These are phyloP conservation scores for Trypanosoma boissoni DNA, from an alignment of 208 protist species.

Conservation along the genomic window DNA sequence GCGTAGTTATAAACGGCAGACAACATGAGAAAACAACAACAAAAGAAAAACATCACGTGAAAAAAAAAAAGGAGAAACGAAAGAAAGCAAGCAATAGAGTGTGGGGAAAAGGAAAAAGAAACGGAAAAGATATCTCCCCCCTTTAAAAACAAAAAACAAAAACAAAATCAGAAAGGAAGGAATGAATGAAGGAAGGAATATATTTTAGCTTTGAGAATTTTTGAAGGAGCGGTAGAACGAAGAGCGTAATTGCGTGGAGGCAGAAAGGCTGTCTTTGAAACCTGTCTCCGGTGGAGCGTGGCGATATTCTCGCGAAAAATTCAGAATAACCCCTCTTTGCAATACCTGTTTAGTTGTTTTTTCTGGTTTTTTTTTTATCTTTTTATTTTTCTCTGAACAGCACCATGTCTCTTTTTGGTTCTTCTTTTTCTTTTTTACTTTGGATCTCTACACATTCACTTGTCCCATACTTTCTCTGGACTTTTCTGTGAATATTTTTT, in stretches of 20 bases:
- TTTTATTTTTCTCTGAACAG: background rate
- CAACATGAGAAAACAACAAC: constrained; percentile 7
- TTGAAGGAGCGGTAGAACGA: no score
- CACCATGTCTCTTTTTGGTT: background rate
- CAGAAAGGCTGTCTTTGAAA: no score
- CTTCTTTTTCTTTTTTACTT: background rate
- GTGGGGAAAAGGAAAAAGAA: background rate
- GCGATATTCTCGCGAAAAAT: no score
- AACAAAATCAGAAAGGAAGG: constrained; percentile 10
- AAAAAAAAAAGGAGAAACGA: constrained; percentile 3
- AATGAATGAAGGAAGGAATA: background rate
- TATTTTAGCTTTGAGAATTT: background rate
- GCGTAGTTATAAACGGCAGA: background rate
- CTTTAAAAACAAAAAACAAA: background rate
- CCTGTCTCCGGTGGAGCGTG: no score
- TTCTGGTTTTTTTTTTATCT: background rate
- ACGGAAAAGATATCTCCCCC: background rate
- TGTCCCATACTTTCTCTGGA: background rate
- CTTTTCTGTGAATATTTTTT: background rate
- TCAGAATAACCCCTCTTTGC: no score
- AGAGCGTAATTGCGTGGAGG: no score
- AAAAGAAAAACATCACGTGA: constrained; percentile 12
- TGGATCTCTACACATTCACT: background rate
- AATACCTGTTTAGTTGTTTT: background rate
- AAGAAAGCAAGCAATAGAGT: background rate